These are phyloP conservation scores for Podosphaera fusca DNA, from an alignment of 2,329 filamentous ascomycete genomes.

Conservation along the genomic window DNA sequence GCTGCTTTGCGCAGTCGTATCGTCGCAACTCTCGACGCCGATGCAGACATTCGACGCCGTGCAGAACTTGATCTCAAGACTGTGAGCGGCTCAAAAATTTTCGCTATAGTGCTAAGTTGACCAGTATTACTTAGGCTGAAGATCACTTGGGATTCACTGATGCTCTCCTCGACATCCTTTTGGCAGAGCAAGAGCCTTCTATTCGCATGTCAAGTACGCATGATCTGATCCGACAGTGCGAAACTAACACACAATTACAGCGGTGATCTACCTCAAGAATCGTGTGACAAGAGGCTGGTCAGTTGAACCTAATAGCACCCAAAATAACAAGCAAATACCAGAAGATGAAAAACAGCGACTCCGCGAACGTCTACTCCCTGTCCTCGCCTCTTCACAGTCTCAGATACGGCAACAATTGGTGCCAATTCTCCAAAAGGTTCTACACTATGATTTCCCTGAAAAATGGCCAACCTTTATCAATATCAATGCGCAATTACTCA, in stretches of 20 bases:
- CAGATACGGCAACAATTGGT: slow-evolving; percentile 82
- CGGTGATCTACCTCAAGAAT: slow-evolving; percentile 95
- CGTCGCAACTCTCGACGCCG: slow-evolving; percentile 49
- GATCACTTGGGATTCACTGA: slow-evolving; percentile 75
- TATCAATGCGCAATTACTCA: slow-evolving; percentile 71
- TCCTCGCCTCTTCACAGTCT: slow-evolving; percentile 58
- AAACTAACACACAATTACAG: slow-evolving; percentile 25
- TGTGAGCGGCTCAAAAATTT: slow-evolving; percentile 25
- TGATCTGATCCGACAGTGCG: slow-evolving; percentile 10
- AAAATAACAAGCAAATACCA: slow-evolving; percentile 44
- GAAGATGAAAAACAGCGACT: slow-evolving; percentile 79
- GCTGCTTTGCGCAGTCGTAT: slow-evolving; percentile 54
- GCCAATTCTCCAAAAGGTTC: slow-evolving; percentile 82
- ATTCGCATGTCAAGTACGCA: slow-evolving; percentile 69
- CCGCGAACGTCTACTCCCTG: slow-evolving; percentile 67
- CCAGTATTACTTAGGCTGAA: slow-evolving; percentile 42
- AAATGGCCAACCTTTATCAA: slow-evolving; percentile 90
- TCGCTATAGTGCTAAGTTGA: slow-evolving; percentile 6
- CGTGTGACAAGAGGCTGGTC: slow-evolving; percentile 85
- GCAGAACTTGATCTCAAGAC: slow-evolving; percentile 65
- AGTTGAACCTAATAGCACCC: slow-evolving; percentile 43
- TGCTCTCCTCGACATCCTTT: slow-evolving; percentile 72
- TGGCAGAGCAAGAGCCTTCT: slow-evolving; percentile 64
- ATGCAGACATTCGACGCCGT: slow-evolving; percentile 50
- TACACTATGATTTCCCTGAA: slow-evolving; percentile 84